Conservation (phyloP, 768 basidiomycete species). For the Pulveroboletus ravenelii region DNA sequence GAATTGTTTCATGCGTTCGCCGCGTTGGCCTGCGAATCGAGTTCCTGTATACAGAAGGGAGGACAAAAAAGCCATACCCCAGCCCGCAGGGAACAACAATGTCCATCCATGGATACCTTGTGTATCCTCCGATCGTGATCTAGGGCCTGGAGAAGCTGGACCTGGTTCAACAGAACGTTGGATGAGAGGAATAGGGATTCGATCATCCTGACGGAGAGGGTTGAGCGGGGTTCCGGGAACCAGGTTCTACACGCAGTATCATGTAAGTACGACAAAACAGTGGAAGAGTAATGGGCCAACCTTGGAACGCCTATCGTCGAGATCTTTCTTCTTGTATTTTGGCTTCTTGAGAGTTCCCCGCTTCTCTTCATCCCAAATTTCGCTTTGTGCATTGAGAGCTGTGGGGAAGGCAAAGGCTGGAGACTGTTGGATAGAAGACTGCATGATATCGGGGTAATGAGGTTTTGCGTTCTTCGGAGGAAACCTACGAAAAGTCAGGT, state of each 20-base stretch:
- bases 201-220: conserved; percentile 70
- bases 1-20: conserved; percentile 73
- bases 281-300: conserved; percentile 33
- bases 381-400: conserved; percentile 52
- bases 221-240: conserved; percentile 73
- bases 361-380: conserved; percentile 68
- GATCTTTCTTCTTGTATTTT: conserved; percentile 73
- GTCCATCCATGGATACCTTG: conserved; percentile 80
- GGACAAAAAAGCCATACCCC: conserved; percentile 85
- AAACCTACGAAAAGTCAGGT: conserved; percentile 46
- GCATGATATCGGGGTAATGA: conserved; percentile 21
- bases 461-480: conserved; percentile 74
- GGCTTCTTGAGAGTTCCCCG: conserved; percentile 55
- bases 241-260: conserved; percentile 47
- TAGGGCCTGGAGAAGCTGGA: conserved; percentile 11
- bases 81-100: conserved; percentile 79
- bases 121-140: conserved; percentile 23
- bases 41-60: conserved; percentile 82
- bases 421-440: conserved; percentile 24
- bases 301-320: conserved; percentile 78
- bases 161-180: conserved; percentile 64
- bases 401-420: conserved; percentile 48
- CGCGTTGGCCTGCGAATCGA: conserved; percentile 80
- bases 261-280: neutral
- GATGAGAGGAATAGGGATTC: conserved; percentile 78